phyloP scores from a whole-genome alignment of 1,284 basidiomycete species.

The Marasmius oreades region DNA sequence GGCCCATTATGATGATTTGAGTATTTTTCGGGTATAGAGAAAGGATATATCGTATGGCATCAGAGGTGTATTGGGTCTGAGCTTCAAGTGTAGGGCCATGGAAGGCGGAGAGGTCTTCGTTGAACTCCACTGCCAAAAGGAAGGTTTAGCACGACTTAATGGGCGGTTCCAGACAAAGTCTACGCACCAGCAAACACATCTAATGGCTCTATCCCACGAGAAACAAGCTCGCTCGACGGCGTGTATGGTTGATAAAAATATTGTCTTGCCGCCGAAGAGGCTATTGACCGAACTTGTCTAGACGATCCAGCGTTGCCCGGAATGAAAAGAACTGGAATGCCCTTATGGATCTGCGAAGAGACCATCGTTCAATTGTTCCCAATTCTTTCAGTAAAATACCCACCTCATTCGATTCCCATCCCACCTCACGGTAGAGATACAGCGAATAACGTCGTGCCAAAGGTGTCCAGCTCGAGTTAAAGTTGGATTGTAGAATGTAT shows the following conservation, averaged over 20 bases:
- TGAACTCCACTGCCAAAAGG: conserved; percentile 79
- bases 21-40: conserved; percentile 67
- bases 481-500: conserved; percentile 68
- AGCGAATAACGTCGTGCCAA: conserved; percentile 77
- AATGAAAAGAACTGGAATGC: conserved; percentile 89
- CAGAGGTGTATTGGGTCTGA: conserved; percentile 76
- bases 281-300: conserved; percentile 92
- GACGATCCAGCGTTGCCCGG: conserved; percentile 98
- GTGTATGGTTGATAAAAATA: conserved; percentile 61
- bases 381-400: conserved; percentile 9
- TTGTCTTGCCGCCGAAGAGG: conserved; percentile 83
- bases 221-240: conserved; percentile 47
- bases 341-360: conserved; percentile 38
- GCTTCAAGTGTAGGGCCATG: conserved; percentile 87
- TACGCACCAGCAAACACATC: conserved; percentile 82
- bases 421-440: conserved; percentile 90
- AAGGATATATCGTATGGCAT: conserved; percentile 76
- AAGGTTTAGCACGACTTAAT: not conserved
- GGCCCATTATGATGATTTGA: conserved; percentile 77
- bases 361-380: conserved; percentile 8
- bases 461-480: conserved; percentile 65
- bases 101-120: conserved; percentile 96
- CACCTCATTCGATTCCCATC: conserved; percentile 73
- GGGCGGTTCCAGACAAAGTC: conserved; percentile 46
- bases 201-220: conserved; percentile 49